Evolutionary conservation across 2,329 filamentous ascomycete genomes (phyloP).

Genomic region (Torrubiella hemipterigena): DNA sequence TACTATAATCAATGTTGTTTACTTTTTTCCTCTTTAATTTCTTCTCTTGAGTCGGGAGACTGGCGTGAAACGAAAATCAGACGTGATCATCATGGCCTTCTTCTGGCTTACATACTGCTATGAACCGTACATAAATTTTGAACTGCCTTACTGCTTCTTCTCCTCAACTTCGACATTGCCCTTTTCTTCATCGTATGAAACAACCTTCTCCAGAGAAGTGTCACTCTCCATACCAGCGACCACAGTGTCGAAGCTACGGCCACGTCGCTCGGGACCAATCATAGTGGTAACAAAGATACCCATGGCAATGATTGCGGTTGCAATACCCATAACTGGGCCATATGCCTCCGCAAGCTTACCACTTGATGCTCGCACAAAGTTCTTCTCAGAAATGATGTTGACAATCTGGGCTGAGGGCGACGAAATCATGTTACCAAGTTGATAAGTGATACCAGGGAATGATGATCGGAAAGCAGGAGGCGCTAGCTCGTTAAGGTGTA

Average conservation of each 20-base stretch:
- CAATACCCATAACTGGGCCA: conserved; percentile 63
- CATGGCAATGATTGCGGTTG: conserved; percentile 62
- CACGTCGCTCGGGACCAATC: conserved; percentile 63
- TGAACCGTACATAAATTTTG: too few relatives aligned
- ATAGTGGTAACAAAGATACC: conserved; percentile 58
- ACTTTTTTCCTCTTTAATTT: too few relatives aligned
- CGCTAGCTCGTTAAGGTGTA: conserved; percentile 63
- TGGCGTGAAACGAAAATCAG: too few relatives aligned
- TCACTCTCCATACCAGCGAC: conserved; percentile 22
- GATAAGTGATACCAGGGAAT: conserved; percentile 61
- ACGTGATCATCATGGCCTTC: too few relatives aligned
- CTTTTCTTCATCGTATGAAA: conserved; percentile 20
- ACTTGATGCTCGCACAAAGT: conserved; percentile 37
- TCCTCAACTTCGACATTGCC: conserved; percentile 8
- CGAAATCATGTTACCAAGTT: conserved; percentile 64
- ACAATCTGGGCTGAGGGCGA: conserved; percentile 66
- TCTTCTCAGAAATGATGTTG: conserved; percentile 57
- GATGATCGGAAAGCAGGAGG: conserved; percentile 58
- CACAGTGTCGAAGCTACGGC: conserved; percentile 54
- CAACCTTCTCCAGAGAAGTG: conserved; percentile 13
- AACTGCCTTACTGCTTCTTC: too few relatives aligned
- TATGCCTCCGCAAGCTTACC: conserved; percentile 56
- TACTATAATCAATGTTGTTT: too few relatives aligned
- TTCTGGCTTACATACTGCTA: too few relatives aligned
- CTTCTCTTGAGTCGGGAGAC: too few relatives aligned